These are phyloP conservation scores for Trichophyton schoenleinii DNA, from an alignment of 2,329 filamentous ascomycete genomes.

Conservation along the genomic window DNA sequence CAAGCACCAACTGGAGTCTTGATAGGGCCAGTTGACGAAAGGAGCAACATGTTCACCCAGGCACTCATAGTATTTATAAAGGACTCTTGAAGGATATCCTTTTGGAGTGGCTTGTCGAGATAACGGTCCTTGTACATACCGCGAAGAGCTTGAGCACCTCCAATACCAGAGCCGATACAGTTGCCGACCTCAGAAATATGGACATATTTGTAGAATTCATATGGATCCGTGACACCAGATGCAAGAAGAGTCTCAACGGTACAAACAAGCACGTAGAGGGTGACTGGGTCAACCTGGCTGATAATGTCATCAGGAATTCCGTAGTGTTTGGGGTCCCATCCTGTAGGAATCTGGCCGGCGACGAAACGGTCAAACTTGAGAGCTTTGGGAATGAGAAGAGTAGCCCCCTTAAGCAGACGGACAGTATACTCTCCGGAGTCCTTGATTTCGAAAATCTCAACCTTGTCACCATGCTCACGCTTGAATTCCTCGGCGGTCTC, in stretches of 20 bases:
- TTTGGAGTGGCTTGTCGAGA: constrained; percentile 93
- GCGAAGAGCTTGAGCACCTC: constrained; percentile 78
- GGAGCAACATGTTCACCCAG: constrained; percentile 97
- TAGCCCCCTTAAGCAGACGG: constrained; percentile 88
- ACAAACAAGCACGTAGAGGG: constrained; percentile 85
- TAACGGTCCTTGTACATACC: constrained; percentile 98
- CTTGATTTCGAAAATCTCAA: constrained; percentile 88
- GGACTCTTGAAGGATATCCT: constrained; percentile 96
- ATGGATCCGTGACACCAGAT: constrained; percentile 93
- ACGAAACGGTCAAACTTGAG: constrained; percentile 94
- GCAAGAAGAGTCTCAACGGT: constrained; percentile 84
- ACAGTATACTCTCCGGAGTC: constrained; percentile 92
- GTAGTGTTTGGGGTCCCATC: constrained; percentile 93
- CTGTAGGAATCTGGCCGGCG: constrained; percentile 89
- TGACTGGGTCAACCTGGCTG: constrained; percentile 91
- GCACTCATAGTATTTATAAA: constrained; percentile 99
- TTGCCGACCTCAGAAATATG: constrained; percentile 97
- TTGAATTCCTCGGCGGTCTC: constrained; percentile 96
- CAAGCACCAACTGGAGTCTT: constrained; percentile 97
- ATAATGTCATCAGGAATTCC: constrained; percentile 97
- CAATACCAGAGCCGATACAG: constrained; percentile 96
- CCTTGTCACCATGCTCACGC: constrained; percentile 93
- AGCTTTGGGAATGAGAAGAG: constrained; percentile 90
- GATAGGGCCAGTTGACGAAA: constrained; percentile 95
- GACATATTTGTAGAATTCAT: constrained; percentile 99